Percentiles rank a stretch among this genome's conserved stretches.
Conservation (phyloP, 495 filamentous ascomycete species). For the Xylaria scruposa region DNA sequence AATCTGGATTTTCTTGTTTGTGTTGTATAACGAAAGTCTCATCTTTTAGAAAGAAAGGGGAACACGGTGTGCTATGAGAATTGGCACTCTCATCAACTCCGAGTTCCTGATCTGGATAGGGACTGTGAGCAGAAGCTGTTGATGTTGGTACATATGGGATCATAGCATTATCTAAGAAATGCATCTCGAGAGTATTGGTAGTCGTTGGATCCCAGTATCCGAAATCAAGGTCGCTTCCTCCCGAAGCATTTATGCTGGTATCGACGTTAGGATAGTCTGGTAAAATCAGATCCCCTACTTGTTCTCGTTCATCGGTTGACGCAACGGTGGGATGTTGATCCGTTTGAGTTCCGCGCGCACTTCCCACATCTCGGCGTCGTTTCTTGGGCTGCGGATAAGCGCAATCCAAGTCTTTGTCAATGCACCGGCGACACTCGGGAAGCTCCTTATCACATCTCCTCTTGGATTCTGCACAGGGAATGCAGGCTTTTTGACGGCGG, state of each 20-base stretch:
- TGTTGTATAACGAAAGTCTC: slow-evolving; percentile 35
- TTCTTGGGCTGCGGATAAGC: slow-evolving; percentile 43
- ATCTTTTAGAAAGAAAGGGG: slow-evolving; percentile 33
- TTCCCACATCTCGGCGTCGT: slow-evolving; percentile 9
- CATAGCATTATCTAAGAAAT: not conserved
- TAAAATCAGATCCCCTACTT: not conserved
- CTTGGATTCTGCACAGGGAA: slow-evolving; percentile 51
- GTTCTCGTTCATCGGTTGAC: not conserved
- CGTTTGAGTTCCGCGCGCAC: not conserved
- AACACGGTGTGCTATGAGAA: slow-evolving; percentile 15
- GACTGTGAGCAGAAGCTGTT: not conserved
- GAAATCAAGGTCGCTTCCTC: not conserved
- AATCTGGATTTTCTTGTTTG: slow-evolving; percentile 15
- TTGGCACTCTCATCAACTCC: slow-evolving; percentile 12
- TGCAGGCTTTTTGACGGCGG: slow-evolving; percentile 49
- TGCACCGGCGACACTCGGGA: slow-evolving; percentile 51
- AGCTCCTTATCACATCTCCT: slow-evolving; percentile 51
- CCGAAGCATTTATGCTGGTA: not conserved
- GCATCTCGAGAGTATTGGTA: not conserved
- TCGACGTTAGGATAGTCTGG: not conserved
- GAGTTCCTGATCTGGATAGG: not conserved
- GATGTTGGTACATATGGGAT: not conserved
- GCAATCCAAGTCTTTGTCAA: slow-evolving; percentile 44
- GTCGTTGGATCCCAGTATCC: not conserved
- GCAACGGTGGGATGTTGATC: not conserved